Evolutionary conservation across 2,329 filamentous ascomycete genomes (phyloP).

Genomic region (Arthrobotrys megalospora): DNA sequence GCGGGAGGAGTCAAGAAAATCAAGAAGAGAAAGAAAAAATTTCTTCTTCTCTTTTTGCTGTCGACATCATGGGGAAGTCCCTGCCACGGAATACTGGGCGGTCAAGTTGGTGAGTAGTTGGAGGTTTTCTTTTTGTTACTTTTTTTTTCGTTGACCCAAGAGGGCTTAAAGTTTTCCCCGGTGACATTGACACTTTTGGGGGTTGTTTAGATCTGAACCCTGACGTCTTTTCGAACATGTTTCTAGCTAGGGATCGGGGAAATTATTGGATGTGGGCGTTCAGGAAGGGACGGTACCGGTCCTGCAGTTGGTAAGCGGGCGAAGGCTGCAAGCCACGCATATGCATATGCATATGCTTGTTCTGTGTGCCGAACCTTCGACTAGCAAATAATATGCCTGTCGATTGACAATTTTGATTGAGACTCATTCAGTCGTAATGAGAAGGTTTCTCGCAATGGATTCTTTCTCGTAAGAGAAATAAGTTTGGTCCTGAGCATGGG

Average conservation of each 20-base stretch:
- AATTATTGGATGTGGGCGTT: conserved; percentile 34
- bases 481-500: conserved; percentile 1
- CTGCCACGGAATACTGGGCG: conserved; percentile 28
- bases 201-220: conserved; percentile 34
- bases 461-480: conserved; percentile 58
- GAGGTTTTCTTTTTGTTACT: conserved; percentile 10
- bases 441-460: conserved; percentile 42
- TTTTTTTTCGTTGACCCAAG: neutral
- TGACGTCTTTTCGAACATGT: conserved; percentile 49
- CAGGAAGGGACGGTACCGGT: conserved; percentile 32
- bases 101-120: conserved; percentile 32
- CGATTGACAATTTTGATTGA: conserved; percentile 25
- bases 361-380: conserved; percentile 37
- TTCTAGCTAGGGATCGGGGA: conserved; percentile 29
- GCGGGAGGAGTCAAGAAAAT: conserved; percentile 37
- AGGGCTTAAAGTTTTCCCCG: conserved; percentile 26
- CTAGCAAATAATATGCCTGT: conserved; percentile 6
- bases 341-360: conserved; percentile 55
- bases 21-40: conserved; percentile 13
- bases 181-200: neutral
- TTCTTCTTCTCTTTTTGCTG: conserved; percentile 36
- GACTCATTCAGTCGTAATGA: conserved; percentile 28
- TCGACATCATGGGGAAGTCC: conserved; percentile 47
- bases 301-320: conserved; percentile 40
- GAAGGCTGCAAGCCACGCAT: conserved; percentile 48